A percentile compares a stretch with the other conserved stretches of the same genome.
These are phyloP conservation scores for Calonectria henricotiae DNA, from an alignment of 2,329 filamentous ascomycete species.

Conservation along the genomic window DNA sequence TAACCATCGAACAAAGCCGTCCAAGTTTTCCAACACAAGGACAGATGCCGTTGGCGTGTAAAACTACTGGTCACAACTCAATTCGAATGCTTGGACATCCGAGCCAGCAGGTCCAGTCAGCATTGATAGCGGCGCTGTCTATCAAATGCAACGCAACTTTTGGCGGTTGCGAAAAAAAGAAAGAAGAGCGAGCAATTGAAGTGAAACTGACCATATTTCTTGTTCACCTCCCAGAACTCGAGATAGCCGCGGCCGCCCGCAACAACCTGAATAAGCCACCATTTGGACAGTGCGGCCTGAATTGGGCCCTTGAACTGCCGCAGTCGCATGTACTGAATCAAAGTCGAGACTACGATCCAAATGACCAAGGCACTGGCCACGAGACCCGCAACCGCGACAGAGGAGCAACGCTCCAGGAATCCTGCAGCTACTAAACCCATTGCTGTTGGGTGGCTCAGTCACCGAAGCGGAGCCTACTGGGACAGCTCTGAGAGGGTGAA, in stretches of 20 bases:
- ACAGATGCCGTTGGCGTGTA: neutral
- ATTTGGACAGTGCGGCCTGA: constrained; percentile 59
- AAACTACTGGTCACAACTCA: constrained; percentile 18
- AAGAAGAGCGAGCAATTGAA: neutral
- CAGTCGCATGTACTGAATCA: constrained; percentile 57
- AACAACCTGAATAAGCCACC: constrained; percentile 58
- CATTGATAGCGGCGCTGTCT: neutral
- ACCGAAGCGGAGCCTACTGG: neutral
- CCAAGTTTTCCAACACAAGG: neutral
- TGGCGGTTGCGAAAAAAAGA: neutral
- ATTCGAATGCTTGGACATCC: neutral
- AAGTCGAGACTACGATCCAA: constrained; percentile 44
- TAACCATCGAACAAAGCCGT: neutral
- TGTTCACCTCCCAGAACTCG: constrained; percentile 57
- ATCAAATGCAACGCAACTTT: neutral
- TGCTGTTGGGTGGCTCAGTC: neutral
- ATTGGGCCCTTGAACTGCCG: constrained; percentile 61
- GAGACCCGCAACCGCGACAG: constrained; percentile 32
- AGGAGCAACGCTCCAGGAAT: constrained; percentile 28
- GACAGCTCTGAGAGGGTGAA: no score
- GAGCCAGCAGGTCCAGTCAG: neutral
- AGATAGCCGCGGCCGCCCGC: constrained; percentile 56
- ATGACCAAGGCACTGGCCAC: constrained; percentile 29
- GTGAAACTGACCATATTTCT: constrained; percentile 56
- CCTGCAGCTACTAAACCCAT: constrained; percentile 33